phyloP scores from a whole-genome alignment of 345 rosid genomes.

The Citrus glauca region DNA sequence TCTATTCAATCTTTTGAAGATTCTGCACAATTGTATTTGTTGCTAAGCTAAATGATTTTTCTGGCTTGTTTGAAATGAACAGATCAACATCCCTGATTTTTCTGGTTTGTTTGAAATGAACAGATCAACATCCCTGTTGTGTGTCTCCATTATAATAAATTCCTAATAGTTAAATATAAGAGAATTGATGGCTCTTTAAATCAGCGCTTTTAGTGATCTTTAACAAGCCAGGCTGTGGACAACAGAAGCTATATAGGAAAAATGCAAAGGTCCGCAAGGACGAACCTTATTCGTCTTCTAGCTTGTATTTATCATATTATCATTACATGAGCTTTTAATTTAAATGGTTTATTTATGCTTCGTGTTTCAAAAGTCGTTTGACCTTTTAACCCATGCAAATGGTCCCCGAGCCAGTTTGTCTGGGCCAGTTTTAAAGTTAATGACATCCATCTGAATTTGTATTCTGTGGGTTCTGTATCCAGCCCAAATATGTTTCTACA shows the following conservation, averaged over 20 bases:
- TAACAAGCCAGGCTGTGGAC: neutral
- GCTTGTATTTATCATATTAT: neutral
- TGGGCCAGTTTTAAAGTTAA: neutral
- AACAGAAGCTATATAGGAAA: neutral
- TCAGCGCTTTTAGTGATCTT: neutral
- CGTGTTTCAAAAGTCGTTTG: neutral
- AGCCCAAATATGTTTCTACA: no score
- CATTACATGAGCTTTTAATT: neutral
- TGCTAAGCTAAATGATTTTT: neutral
- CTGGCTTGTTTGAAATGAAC: neutral
- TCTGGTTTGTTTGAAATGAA: neutral
- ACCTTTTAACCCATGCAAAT: neutral
- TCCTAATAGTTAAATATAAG: no score
- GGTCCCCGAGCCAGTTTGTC: neutral
- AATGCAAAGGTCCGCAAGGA: neutral
- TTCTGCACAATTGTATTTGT: neutral
- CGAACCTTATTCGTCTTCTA: neutral
- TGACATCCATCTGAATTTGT: no score
- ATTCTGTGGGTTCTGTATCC: no score
- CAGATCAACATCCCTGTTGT: neutral
- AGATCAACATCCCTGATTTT: neutral
- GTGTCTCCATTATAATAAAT: neutral
- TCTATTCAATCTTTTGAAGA: neutral
- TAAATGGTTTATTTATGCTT: no score
- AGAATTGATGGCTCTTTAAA: no score